Evolutionary conservation across 2,329 filamentous ascomycete genomes (phyloP), one percentile per base, ranked within the genome.

Genomic region (Pseudocercospora fuligena): DNA sequence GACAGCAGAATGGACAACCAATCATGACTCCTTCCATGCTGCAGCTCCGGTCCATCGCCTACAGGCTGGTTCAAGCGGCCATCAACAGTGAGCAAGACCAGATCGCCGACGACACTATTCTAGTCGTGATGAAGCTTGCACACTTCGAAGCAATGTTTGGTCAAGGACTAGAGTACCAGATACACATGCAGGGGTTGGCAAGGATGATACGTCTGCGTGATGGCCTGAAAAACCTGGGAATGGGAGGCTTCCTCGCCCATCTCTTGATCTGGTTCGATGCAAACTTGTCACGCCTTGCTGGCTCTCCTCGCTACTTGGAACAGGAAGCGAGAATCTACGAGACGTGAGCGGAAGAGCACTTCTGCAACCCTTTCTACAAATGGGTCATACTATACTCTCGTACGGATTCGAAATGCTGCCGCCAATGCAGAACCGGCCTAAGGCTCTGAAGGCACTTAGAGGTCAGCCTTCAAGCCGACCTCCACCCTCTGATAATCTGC

Each of bases 141-240:
- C 27, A 46, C 12, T 60, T 60, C 12, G 58, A 60, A 12, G 58
- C 58, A 7, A 60, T 47, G 21, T 60, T 46, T 27, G 58, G 58
- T 8, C 33, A 47, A 23, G 16, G 40, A 14, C 33, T 27, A 27
- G 19, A 33, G 3, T 60, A 60, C 27, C n/a, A 21, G 9, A 23
- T 60, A 12, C 58, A 60, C 36, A 60, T 60, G 58, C 58, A 60
- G 25, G 58, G 58, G 5, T 40, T 60, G 5, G 36, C 19, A 12
- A 11, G 58, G 33, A 60, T 60, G 33, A 23, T 60, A 9, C 36
- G 27, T 14, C 36, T 60, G 14, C 29, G 58, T 16, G 19, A 47
- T 31, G 58, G 58, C 19, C 29, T 46, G 27, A 11, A 11, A 12
- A 46, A 40, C 3, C 33, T 60, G 14, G 58, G 58, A 14, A 60